These are phyloP conservation scores for Pleurotus citrinopileatus DNA, from an alignment of 768 basidiomycete species.

Conservation along the genomic window DNA sequence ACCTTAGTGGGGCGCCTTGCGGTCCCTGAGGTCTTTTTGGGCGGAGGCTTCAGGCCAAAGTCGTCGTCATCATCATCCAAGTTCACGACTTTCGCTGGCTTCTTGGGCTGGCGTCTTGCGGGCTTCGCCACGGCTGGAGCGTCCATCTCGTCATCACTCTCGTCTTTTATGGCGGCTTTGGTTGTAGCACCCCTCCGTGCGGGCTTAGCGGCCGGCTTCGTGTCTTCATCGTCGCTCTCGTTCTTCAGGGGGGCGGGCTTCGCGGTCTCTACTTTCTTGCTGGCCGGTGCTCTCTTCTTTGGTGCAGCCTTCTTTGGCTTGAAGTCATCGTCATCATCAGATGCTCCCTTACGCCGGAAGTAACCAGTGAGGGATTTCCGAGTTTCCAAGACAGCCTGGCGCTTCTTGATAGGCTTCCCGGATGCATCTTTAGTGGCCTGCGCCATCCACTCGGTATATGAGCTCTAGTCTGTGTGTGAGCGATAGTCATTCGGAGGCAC, in stretches of 20 bases:
- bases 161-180: constrained; percentile 27
- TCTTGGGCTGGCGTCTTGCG: constrained; percentile 4
- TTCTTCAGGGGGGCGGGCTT: constrained; percentile 17
- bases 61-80: constrained; percentile 18
- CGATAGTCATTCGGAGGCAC: background rate
- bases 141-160: constrained; percentile 38
- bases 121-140: constrained; percentile 23
- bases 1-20: constrained; percentile 15
- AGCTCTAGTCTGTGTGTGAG: constrained; percentile 26
- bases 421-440: constrained; percentile 36
- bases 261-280: constrained; percentile 17
- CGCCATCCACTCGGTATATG: constrained; percentile 46
- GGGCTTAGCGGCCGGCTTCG: constrained; percentile 10
- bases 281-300: constrained; percentile 25
- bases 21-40: constrained; percentile 17
- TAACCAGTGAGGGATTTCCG: constrained; percentile 31
- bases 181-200: constrained; percentile 15
- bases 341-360: constrained; percentile 15
- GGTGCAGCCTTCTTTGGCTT: constrained; percentile 24
- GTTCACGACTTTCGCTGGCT: background rate
- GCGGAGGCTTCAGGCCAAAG: constrained; percentile 10
- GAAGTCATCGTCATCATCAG: constrained; percentile 20
- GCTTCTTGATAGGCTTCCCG: constrained; percentile 43
- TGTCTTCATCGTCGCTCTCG: constrained; percentile 17
- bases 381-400: constrained; percentile 31